A percentile compares a stretch with the other conserved stretches of the same genome.
phyloP scores from a whole-genome alignment of 1,139 yeast genomes.

The Hansenula lynferdii region DNA sequence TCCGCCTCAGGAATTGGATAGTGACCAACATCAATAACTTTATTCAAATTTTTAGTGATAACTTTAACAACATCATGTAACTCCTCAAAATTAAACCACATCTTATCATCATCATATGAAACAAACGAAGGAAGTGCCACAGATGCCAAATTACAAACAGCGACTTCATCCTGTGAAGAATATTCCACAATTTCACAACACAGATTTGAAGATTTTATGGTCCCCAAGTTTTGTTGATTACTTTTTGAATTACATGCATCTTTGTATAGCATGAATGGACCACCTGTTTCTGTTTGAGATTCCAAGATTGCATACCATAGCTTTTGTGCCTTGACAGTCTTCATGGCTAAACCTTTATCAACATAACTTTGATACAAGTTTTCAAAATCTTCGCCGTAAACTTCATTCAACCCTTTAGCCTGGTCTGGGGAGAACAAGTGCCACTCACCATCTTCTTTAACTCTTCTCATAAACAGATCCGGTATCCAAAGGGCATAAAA shows the following conservation, averaged over 20 bases:
- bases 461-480: constrained; percentile 86
- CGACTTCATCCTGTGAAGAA: constrained; percentile 80
- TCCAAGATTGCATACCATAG: constrained; percentile 83
- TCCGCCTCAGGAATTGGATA: constrained; percentile 75
- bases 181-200: constrained; percentile 92
- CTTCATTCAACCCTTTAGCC: constrained; percentile 78
- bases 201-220: constrained; percentile 81
- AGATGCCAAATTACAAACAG: constrained; percentile 88
- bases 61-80: constrained; percentile 73
- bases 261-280: constrained; percentile 87
- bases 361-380: constrained; percentile 66
- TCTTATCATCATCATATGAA: constrained; percentile 33
- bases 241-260: constrained; percentile 82
- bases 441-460: constrained; percentile 75
- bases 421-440: constrained; percentile 83
- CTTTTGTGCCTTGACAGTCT: constrained; percentile 74
- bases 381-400: constrained; percentile 77
- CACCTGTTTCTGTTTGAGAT: constrained; percentile 91
- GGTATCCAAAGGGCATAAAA: constrained; percentile 89
- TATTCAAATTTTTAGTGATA: constrained; percentile 66
- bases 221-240: constrained; percentile 83
- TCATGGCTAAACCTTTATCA: constrained; percentile 54
- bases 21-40: constrained; percentile 68
- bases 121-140: constrained; percentile 75
- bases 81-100: constrained; percentile 54